Percentiles rank a stretch among this genome's conserved stretches.
phyloP scores from a whole-genome alignment of 23 red algal species.

The Pyropia yezoensis region DNA sequence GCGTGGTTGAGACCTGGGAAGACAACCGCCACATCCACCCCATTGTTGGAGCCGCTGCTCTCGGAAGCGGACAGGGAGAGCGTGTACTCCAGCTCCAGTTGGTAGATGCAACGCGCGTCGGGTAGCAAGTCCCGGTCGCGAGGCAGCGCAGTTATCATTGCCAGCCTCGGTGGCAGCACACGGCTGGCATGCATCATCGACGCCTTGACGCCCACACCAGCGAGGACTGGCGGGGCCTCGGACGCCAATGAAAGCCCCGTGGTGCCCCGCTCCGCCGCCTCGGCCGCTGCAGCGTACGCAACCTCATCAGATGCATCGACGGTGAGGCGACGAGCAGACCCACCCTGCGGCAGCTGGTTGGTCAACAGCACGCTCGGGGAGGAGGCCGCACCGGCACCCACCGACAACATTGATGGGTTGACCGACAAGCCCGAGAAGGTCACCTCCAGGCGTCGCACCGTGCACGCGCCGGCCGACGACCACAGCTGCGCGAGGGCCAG shows the following conservation, averaged over 20 bases:
- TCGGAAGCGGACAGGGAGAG: slow-evolving; percentile 38
- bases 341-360: too few species aligned
- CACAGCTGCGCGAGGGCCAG: slow-evolving; percentile 40
- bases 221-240: too few species aligned
- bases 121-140: slow-evolving; percentile 27
- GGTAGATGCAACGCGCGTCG: slow-evolving; percentile 19
- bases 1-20: slow-evolving; percentile 49
- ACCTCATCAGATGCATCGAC: too few species aligned
- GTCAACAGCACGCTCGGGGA: too few species aligned
- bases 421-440: slow-evolving; percentile 43
- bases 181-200: slow-evolving; percentile 13
- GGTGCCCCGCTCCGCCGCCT: too few species aligned
- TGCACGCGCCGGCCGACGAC: slow-evolving; percentile 32
- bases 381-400: slow-evolving; percentile 8
- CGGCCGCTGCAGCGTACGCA: too few species aligned
- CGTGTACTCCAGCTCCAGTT: slow-evolving; percentile 42
- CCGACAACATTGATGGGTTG: slow-evolving; percentile 16
- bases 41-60: background rate
- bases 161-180: slow-evolving; percentile 3
- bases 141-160: slow-evolving; percentile 8
- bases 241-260: too few species aligned
- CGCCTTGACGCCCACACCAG: too few species aligned
- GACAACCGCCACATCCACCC: slow-evolving; percentile 11
- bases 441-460: slow-evolving; percentile 30
- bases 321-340: too few species aligned